Conservation (phyloP, 1,284 basidiomycete species). For the Papiliotrema fonsecae region DNA sequence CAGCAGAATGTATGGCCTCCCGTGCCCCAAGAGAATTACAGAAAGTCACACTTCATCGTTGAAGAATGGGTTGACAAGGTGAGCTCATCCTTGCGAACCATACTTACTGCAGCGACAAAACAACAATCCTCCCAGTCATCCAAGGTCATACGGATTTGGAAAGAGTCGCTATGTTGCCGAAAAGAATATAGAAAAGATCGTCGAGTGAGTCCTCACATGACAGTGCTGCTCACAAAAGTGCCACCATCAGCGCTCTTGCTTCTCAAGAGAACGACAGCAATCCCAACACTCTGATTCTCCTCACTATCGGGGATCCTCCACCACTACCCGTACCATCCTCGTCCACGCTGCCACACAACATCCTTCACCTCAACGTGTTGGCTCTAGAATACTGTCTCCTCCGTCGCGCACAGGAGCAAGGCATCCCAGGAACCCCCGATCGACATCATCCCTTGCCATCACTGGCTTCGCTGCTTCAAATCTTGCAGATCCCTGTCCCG, state of each 20-base stretch:
- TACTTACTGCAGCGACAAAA: slow-evolving; percentile 35
- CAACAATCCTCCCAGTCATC: slow-evolving; percentile 34
- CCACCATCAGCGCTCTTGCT: slow-evolving; percentile 63
- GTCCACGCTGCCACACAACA: slow-evolving; percentile 62
- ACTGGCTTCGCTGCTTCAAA: slow-evolving; percentile 35
- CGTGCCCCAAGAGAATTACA: slow-evolving; percentile 69
- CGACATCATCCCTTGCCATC: slow-evolving; percentile 33
- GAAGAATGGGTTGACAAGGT: slow-evolving; percentile 76
- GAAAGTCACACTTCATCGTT: slow-evolving; percentile 75
- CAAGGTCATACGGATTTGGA: slow-evolving; percentile 56
- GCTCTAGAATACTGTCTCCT: slow-evolving; percentile 39
- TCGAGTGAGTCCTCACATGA: slow-evolving; percentile 51
- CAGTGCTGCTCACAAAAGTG: slow-evolving; percentile 30
- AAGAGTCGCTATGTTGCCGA: slow-evolving; percentile 68
- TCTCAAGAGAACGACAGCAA: slow-evolving; percentile 71
- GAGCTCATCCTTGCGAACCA: slow-evolving; percentile 11
- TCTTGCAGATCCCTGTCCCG: slow-evolving; percentile 44
- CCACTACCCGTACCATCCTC: slow-evolving; percentile 27
- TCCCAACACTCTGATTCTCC: slow-evolving; percentile 67
- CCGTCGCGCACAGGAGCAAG: slow-evolving; percentile 34
- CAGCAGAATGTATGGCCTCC: slow-evolving; percentile 72
- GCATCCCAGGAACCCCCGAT: slow-evolving; percentile 31
- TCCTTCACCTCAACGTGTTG: slow-evolving; percentile 63
- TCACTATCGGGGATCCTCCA: slow-evolving; percentile 58
- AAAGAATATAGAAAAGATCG: slow-evolving; percentile 61